Evolutionary conservation across 805 yeast species (phyloP), one percentile per base, ranked within the genome.

Genomic region (Suhomyces tanzawaensis): DNA sequence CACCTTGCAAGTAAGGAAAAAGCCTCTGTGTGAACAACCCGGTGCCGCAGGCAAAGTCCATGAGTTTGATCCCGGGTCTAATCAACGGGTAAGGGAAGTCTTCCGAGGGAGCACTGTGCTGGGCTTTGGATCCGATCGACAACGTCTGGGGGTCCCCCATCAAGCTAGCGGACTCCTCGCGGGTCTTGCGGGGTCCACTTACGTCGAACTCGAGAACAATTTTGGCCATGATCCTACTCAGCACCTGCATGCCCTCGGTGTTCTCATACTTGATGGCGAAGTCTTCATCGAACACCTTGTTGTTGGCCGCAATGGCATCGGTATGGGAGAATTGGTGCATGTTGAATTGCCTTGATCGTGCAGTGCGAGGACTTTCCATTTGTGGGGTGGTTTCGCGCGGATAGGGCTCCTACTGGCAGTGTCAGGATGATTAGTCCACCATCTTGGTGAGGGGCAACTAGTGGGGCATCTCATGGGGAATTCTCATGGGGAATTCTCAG

Each of bases 41-140:
- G 1, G 72, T 59, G 3, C 75, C 75, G 41, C 73, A 69, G 0
- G 72, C 74, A 48, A 70, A 69, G 44, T 70, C 74, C 32, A 70
- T 36, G 5, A 64, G 27, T 24, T 40, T 55, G 34, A 46, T 42
- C 5, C 54, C 56, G 2, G 55, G 56, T 33, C 41, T 47, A 41
- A 58, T 42, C 23, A 50, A 30, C 11, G 51, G 17, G 13, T 44
- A 28, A 3, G 53, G 51, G 26, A 30, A 34, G 11, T 38, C 18
- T 3, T 24, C 16, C 2, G 31, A 9, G 1, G 44, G 40, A 26
- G 41, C 43, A 12, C 56, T 52, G 19, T 52, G 44, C 9, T 21
- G 4, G 3, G 34, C 43, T 3, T 18, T 9, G 14, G 45, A 40
- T 2, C 54, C 55, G 32, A 40, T 35, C 7, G 19, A 13, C 5